Conservation (phyloP, 1,284 basidiomycete genomes). For the Wolfiporia cocos region DNA sequence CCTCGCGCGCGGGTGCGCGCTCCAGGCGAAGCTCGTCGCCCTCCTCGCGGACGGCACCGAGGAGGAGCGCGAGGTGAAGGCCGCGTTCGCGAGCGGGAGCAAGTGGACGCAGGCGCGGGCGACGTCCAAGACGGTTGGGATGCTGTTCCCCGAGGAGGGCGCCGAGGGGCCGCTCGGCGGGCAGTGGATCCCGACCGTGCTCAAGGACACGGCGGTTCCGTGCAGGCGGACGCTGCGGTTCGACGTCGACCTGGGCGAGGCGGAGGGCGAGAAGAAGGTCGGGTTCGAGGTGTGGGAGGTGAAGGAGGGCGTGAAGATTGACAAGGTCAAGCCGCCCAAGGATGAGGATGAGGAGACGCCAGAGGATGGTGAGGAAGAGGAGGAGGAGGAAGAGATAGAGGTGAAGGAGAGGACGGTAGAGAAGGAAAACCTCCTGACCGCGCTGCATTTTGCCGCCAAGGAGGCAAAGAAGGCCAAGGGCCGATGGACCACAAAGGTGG, state of each 20-base stretch:
- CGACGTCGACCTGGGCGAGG: conserved; percentile 57
- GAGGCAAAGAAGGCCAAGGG: conserved; percentile 43
- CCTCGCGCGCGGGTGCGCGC: conserved; percentile 82
- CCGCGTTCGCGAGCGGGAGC: conserved; percentile 45
- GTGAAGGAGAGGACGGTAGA: conserved; percentile 63
- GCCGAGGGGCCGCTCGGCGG: conserved; percentile 46
- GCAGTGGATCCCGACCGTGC: conserved; percentile 61
- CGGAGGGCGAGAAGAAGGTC: conserved; percentile 42
- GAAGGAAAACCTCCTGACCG: conserved; percentile 56
- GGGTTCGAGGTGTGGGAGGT: conserved; percentile 89
- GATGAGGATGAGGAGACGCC: conserved; percentile 46
- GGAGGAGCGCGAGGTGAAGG: conserved; percentile 45
- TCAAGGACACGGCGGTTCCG: conserved; percentile 76
- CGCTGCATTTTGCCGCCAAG: conserved; percentile 45
- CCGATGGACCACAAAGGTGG: conserved; percentile 46
- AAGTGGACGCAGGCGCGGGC: conserved; percentile 42
- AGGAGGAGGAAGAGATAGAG: conserved; percentile 42
- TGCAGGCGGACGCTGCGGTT: conserved; percentile 68
- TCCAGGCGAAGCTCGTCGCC: conserved; percentile 76
- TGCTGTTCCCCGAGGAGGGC: conserved; percentile 67
- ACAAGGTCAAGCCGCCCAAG: conserved; percentile 51
- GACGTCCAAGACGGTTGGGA: conserved; percentile 69
- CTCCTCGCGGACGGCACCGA: conserved; percentile 37
- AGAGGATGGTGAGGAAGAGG: conserved; percentile 56
- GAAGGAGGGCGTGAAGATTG: conserved; percentile 73